Evolutionary conservation across 768 basidiomycete genomes (phyloP).

Genomic region (Phaeotremella fagi): DNA sequence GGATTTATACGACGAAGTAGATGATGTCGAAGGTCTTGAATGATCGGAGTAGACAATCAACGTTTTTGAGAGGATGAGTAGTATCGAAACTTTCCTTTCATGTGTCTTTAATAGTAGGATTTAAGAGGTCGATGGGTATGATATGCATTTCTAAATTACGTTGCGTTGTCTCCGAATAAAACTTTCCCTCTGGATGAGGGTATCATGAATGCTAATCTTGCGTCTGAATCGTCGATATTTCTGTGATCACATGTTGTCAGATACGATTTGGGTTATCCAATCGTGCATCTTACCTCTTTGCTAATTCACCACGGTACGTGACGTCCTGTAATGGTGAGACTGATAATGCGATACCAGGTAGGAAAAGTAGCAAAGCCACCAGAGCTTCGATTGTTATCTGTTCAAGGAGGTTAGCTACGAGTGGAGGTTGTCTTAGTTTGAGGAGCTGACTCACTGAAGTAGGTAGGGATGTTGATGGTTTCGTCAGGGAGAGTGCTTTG

Average conservation of each 20-base stretch:
- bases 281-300: conserved; percentile 31
- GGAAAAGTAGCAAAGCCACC: conserved; percentile 35
- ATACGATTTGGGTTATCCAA: neutral
- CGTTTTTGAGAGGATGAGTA: too few relatives aligned
- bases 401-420: too few relatives aligned
- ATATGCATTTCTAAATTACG: too few relatives aligned
- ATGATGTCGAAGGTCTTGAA: too few relatives aligned
- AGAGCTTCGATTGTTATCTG: conserved; percentile 44
- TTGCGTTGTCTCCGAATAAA: conserved; percentile 31
- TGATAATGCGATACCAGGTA: conserved; percentile 36
- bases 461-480: conserved; percentile 23
- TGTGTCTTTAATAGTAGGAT: too few relatives aligned
- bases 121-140: too few relatives aligned
- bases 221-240: conserved; percentile 33
- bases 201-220: conserved; percentile 35
- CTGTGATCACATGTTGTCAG: conserved; percentile 1
- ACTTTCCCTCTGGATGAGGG: conserved; percentile 20
- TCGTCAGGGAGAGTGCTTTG: conserved; percentile 33
- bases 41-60: too few relatives aligned
- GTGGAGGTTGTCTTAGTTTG: too few relatives aligned
- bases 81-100: too few relatives aligned
- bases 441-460: conserved; percentile 32
- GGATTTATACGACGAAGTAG: too few relatives aligned
- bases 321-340: conserved; percentile 36
- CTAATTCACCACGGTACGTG: conserved; percentile 45